Conservation (phyloP, 495 filamentous ascomycete genomes). For the Thozetella sp. region DNA sequence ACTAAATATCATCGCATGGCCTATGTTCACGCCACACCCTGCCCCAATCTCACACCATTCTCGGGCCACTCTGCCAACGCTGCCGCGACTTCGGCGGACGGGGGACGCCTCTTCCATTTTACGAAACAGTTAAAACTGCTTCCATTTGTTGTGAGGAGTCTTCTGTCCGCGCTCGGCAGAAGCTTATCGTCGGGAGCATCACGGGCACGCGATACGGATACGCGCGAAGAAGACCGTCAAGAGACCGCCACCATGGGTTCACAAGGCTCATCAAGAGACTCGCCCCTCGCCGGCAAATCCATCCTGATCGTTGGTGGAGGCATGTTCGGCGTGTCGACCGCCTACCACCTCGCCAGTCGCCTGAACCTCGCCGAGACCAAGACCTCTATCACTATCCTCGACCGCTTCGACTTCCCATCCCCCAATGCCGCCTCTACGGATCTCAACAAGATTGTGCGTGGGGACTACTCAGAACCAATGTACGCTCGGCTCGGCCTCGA, state of each 20-base stretch:
- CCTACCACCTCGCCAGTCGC: background rate
- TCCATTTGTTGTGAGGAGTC: too few species aligned
- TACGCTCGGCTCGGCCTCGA: background rate
- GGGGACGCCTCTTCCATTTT: too few species aligned
- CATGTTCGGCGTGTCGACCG: slow-evolving; percentile 5
- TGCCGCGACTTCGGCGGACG: too few species aligned
- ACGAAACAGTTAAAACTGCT: too few species aligned
- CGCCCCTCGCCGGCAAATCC: background rate
- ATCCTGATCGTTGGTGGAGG: slow-evolving; percentile 1
- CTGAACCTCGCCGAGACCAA: background rate
- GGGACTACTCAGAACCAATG: background rate
- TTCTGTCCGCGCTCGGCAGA: too few species aligned
- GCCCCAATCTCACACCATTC: too few species aligned
- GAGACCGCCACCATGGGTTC: background rate
- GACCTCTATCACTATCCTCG: background rate
- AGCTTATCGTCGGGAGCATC: too few species aligned
- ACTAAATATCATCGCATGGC: background rate
- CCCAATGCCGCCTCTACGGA: background rate
- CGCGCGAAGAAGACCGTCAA: too few species aligned
- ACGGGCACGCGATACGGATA: too few species aligned
- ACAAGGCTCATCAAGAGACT: background rate
- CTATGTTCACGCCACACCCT: too few species aligned
- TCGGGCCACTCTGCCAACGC: too few species aligned
- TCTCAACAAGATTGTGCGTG: background rate
- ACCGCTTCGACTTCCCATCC: background rate